Conservation (phyloP, 2,329 filamentous ascomycete species). For the Catunica adiposa region DNA sequence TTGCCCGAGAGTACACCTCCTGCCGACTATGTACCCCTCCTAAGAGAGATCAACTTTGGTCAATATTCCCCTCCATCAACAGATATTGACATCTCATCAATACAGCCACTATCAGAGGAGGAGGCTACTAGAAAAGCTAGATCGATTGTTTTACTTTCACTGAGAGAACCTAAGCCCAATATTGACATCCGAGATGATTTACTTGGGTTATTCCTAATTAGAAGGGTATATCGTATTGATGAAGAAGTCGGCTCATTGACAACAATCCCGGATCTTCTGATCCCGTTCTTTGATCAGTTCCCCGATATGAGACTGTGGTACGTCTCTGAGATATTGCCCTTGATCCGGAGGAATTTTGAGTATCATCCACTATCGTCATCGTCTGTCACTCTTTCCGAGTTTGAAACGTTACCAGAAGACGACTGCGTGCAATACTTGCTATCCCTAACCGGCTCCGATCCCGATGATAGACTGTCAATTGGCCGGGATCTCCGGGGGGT, state of each 20-base stretch:
- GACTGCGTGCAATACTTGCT: constrained; percentile 46
- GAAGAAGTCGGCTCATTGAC: constrained; percentile 53
- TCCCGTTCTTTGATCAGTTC: constrained; percentile 48
- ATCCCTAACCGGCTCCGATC: constrained; percentile 32
- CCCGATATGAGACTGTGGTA: constrained; percentile 50
- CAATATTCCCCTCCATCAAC: constrained; percentile 26
- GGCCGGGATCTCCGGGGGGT: constrained; percentile 52
- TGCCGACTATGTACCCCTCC: constrained; percentile 41
- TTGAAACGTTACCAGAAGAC: constrained; percentile 43
- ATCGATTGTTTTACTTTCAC: constrained; percentile 45
- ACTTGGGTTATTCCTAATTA: constrained; percentile 48
- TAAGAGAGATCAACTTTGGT: constrained; percentile 39
- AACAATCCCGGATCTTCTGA: constrained; percentile 49
- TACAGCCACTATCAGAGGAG: constrained; percentile 43
- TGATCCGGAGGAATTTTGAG: constrained; percentile 51
- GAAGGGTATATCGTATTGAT: constrained; percentile 53
- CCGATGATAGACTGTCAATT: constrained; percentile 27
- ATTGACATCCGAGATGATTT: constrained; percentile 34
- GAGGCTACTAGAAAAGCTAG: constrained; percentile 47
- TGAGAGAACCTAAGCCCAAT: constrained; percentile 33
- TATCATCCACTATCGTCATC: constrained; percentile 42
- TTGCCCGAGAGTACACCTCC: constrained; percentile 56
- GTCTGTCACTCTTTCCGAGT: constrained; percentile 40
- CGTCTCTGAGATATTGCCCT: constrained; percentile 50
- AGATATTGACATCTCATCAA: constrained; percentile 35